Evolutionary conservation across 2,329 filamentous ascomycete genomes (phyloP).

Genomic region (Botrytis fragariae): DNA sequence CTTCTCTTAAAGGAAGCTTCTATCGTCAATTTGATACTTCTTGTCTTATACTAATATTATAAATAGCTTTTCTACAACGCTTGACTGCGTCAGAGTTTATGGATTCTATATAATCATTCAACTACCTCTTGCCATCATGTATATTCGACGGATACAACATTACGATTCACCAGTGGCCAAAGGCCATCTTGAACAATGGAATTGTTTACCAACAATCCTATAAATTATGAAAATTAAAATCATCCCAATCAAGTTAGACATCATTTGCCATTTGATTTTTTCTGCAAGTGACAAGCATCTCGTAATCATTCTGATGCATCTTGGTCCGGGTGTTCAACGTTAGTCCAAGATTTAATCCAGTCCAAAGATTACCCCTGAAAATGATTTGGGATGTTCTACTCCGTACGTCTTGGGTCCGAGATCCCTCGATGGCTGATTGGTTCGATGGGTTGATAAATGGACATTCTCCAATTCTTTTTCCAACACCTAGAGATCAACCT

Average conservation of each 20-base stretch:
- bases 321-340: neutral
- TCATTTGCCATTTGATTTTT: neutral
- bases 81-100: neutral
- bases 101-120: neutral
- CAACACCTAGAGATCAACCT: neutral
- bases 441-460: neutral
- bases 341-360: neutral
- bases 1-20: neutral
- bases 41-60: neutral
- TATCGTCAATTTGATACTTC: neutral
- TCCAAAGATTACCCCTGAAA: neutral
- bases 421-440: neutral
- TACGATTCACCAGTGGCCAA: neutral
- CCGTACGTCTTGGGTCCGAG: neutral
- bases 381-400: neutral
- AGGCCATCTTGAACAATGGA: neutral
- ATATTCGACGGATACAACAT: neutral
- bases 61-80: neutral
- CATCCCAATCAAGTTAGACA: neutral
- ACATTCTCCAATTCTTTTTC: neutral
- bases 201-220: neutral
- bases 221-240: neutral
- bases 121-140: neutral
- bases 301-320: constrained; percentile 8
- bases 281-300: constrained; percentile 5